These are phyloP conservation scores for Salvia rosmarinus DNA, from an alignment of 257 asterid genomes.

Conservation along the genomic window DNA sequence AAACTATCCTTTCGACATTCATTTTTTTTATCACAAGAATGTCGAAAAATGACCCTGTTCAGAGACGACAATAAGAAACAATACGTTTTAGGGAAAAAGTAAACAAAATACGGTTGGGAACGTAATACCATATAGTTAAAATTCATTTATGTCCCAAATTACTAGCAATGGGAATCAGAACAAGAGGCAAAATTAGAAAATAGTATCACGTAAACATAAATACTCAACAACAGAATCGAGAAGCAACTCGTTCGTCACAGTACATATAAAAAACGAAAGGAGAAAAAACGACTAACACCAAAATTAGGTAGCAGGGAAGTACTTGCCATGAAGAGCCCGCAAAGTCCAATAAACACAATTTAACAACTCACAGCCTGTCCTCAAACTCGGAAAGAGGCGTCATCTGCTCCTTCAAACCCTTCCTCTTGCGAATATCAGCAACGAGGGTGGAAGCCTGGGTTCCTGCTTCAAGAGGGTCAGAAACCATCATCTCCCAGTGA, in stretches of 20 bases:
- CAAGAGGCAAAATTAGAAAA: not conserved
- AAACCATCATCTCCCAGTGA: conserved; percentile 54
- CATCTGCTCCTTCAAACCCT: conserved; percentile 58
- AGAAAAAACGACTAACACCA: not conserved
- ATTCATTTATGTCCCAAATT: too few relatives aligned
- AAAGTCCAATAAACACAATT: not conserved
- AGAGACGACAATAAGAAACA: too few relatives aligned
- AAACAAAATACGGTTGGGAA: too few relatives aligned
- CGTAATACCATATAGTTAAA: too few relatives aligned
- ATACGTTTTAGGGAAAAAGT: too few relatives aligned
- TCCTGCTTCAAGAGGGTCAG: conserved; percentile 49
- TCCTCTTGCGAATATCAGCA: conserved; percentile 48
- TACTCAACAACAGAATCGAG: not conserved
- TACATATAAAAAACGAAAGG: not conserved
- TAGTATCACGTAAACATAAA: not conserved
- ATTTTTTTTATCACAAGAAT: too few relatives aligned
- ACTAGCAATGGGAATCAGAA: too few relatives aligned
- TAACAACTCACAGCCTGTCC: conserved; percentile 45
- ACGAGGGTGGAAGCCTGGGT: conserved; percentile 45
- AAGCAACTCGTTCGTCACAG: not conserved
- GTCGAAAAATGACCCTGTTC: too few relatives aligned
- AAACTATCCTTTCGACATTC: too few relatives aligned
- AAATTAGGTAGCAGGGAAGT: not conserved
- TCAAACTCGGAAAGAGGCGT: conserved; percentile 52
- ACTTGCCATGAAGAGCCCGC: not conserved